These are phyloP conservation scores for Lupinus albus DNA, from an alignment of 306 rosid genomes.

Conservation along the genomic window DNA sequence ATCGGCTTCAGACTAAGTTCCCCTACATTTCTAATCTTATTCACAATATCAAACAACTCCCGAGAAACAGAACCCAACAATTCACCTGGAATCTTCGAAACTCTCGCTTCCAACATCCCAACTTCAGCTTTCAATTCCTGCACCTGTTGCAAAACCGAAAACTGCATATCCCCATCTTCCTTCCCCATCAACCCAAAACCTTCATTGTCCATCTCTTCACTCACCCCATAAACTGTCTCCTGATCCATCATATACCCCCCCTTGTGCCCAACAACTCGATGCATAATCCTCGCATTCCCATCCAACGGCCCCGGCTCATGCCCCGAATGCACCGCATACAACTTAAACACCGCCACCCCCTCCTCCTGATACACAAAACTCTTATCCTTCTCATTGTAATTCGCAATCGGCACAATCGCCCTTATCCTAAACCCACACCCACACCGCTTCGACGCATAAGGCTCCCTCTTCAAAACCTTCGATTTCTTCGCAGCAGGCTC, in stretches of 20 bases:
- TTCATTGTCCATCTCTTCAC: conserved; percentile 82
- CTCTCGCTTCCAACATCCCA: conserved; percentile 73
- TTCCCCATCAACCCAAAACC: conserved; percentile 83
- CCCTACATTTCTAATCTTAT: conserved; percentile 72
- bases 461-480: conserved; percentile 88
- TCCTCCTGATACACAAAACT: conserved; percentile 95
- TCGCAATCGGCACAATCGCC: conserved; percentile 92
- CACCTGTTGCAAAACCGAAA: conserved; percentile 82
- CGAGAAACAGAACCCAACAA: conserved; percentile 72
- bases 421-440: conserved; percentile 98
- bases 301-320: conserved; percentile 98
- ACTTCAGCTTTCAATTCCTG: conserved; percentile 84
- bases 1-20: conserved; percentile 63
- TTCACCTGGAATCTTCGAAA: conserved; percentile 66
- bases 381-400: conserved; percentile 96
- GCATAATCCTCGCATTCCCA: conserved; percentile 98
- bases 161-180: conserved; percentile 84
- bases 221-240: conserved; percentile 85
- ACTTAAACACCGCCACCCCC: conserved; percentile 83
- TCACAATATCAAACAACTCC: conserved; percentile 76
- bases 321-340: conserved; percentile 97
- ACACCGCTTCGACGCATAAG: conserved; percentile 91
- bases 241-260: conserved; percentile 83
- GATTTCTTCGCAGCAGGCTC: conserved; percentile 87
- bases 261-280: conserved; percentile 89